Base-by-base conservation (phyloP, 2,329 filamentous ascomycete species). In the Alternaria sp. region DNA sequence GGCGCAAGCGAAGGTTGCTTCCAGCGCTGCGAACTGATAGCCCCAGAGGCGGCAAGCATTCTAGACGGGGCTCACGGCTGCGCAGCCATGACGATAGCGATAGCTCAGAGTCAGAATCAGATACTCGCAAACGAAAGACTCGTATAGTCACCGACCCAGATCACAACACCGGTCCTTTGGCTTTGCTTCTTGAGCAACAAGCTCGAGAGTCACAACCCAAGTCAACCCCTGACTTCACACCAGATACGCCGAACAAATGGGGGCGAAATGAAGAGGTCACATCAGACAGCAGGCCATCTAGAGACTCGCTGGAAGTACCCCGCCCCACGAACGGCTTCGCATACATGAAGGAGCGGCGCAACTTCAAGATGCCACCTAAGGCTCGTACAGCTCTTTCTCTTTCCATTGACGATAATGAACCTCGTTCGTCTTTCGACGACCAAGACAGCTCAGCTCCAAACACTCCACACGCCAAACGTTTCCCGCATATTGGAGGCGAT, bases 81-180 rank as follows among this genome's bases (percentile, higher is more conserved):
- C 73, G 73, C 10, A 64, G 77, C 7, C 66, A 67, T 9, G 77
- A 72, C 19, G 67, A 73, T 46, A 73, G 74, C 3, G 75, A 77
- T 30, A 71, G 73, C 1, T 80, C 79, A 11, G 77, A 73, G 25
- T 80, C 75, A 5, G 77, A 84, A 17, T 83, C 86, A 51, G 84
- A 84, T 49, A 84, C 85, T n/a, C 80, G 86, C 32, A 72, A 73
- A 68, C 62, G 83, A 51, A 83, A 85, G 28, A 84, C 85, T 53
- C 84, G 83, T 56, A 83, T 83, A 11, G 89, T 88, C 10, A 68
- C 65, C 15, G 77, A 79, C 13, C 70, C 73, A 15, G 77, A 80
- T 15, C 77, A 82, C 55, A 84, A 85, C 53, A 82, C 78, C 19
- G 83, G 82, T 8, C 82, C 84, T 6, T 73, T 85, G 21, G 81